These are phyloP conservation scores for Macrophomina tecta DNA, from an alignment of 2,329 filamentous ascomycete genomes.

Conservation along the genomic window DNA sequence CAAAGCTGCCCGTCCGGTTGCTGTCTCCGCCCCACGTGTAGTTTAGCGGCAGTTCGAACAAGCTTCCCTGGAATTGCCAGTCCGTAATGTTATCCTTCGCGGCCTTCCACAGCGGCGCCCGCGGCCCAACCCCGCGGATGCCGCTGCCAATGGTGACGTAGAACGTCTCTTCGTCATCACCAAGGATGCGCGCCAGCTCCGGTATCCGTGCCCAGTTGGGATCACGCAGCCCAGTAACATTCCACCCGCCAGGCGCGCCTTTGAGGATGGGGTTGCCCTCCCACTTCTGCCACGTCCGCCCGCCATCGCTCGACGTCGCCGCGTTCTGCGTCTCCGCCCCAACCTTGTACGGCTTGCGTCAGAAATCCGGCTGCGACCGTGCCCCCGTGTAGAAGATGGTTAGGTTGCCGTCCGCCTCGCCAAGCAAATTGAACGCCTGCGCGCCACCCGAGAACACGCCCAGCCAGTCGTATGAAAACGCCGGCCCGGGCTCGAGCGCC, in stretches of 20 bases:
- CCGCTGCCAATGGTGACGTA: constrained; percentile 55
- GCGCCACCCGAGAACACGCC: constrained; percentile 61
- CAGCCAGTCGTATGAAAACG: constrained; percentile 55
- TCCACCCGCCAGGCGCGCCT: constrained; percentile 51
- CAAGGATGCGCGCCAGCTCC: constrained; percentile 51
- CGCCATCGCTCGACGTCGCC: constrained; percentile 53
- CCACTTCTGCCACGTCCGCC: constrained; percentile 55
- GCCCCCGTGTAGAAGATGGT: constrained; percentile 57
- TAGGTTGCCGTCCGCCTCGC: constrained; percentile 54
- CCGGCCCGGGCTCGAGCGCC: constrained; percentile 48
- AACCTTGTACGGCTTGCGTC: constrained; percentile 50
- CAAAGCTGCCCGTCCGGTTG: constrained; percentile 49
- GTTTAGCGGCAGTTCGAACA: constrained; percentile 38
- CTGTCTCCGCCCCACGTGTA: constrained; percentile 3
- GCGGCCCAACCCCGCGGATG: constrained; percentile 54
- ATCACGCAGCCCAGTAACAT: constrained; percentile 50
- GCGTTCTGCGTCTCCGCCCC: constrained; percentile 55
- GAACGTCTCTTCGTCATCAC: constrained; percentile 51
- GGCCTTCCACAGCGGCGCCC: constrained; percentile 55
- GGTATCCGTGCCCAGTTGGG: constrained; percentile 48
- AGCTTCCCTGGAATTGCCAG: constrained; percentile 55
- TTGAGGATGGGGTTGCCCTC: constrained; percentile 54
- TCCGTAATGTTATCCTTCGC: constrained; percentile 51
- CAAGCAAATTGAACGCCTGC: constrained; percentile 55
- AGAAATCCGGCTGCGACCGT: constrained; percentile 53